Base-by-base conservation (phyloP, 176 grass and related monocot species). In the Bothriochloa decipiens region DNA sequence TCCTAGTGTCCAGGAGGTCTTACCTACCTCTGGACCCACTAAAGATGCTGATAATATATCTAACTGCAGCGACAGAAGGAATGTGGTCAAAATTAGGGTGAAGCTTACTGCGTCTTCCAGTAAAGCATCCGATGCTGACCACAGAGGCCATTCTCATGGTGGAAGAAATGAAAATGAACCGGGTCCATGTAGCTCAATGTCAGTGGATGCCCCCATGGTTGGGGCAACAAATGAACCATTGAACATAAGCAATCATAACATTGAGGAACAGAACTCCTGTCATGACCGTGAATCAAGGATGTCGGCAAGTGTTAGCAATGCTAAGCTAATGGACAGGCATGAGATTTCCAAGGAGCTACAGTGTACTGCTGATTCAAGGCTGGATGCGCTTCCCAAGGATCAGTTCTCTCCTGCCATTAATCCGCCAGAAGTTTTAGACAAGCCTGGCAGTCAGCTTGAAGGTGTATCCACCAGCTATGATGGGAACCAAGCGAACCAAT, bases 41-140 rank as follows among this genome's bases (percentile, higher is more conserved):
- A 98, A 93, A 85, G 96, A 99, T 75, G 86, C 87, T 26, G 91
- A 94, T 78, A 94, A 87, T 88, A 60, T 96, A 90, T 98, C 96
- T 50, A 92, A 92, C 84, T 87, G 93, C 84, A 99, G 96, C 8
- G 91, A 94, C 68, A 94, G 89, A 81, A 99, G 79, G 86, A 99
- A 96, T 57, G 89, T 96, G 3, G 70, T 99, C 29, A 99, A 99
- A 90, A 93, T 99, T 61, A 92, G 88, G 88, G 91, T 96, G 65
- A 96, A 80, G 58, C 89, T 86, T 58, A 70, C 80, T 81, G 77
- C 85, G 68, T 98, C 96, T 60, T 95, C 91, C 22, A 95, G 93
- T 86, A 98, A 92, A 86, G 85, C 78, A 87, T 92, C 95, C 68
- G 96, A 87, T 82, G 85, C 77, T 78, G 90, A 91, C 84, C 85